These are phyloP conservation scores for Trichoderma asperellum DNA, from an alignment of 2,329 filamentous ascomycete genomes.

Conservation along the genomic window DNA sequence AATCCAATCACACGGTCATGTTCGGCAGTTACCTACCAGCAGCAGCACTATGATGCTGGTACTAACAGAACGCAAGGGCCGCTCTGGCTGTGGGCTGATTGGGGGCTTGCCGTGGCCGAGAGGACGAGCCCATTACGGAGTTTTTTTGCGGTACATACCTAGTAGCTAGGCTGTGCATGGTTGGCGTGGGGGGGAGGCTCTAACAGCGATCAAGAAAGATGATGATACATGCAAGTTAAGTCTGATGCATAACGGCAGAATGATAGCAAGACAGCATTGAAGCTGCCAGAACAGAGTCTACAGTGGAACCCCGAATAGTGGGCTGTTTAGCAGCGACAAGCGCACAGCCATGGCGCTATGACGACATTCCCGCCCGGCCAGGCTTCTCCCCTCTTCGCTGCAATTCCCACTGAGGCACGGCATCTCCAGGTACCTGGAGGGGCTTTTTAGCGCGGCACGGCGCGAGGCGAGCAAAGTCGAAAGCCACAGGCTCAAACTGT, in stretches of 20 bases:
- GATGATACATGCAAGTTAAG: background rate
- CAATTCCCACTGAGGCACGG: background rate
- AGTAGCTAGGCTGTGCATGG: background rate
- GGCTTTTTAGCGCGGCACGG: constrained; percentile 23
- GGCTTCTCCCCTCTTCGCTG: background rate
- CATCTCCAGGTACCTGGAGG: constrained; percentile 3
- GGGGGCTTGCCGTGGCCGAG: background rate
- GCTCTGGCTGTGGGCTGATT: background rate
- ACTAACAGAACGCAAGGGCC: background rate
- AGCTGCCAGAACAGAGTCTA: background rate
- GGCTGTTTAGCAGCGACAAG: constrained; percentile 7
- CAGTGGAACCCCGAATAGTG: constrained; percentile 2
- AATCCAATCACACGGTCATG: background rate
- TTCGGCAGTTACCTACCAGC: background rate
- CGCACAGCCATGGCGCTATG: constrained; percentile 5
- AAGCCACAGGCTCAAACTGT: background rate
- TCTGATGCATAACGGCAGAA: background rate
- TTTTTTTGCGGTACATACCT: background rate
- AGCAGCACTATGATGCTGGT: background rate
- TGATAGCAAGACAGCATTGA: background rate
- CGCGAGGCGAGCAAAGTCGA: constrained; percentile 17
- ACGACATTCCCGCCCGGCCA: constrained; percentile 25
- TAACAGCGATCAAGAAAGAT: background rate
- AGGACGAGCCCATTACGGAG: background rate
- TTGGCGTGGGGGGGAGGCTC: background rate